Conservation (phyloP, 2,329 filamentous ascomycete genomes). For the Didymella pomorum region DNA sequence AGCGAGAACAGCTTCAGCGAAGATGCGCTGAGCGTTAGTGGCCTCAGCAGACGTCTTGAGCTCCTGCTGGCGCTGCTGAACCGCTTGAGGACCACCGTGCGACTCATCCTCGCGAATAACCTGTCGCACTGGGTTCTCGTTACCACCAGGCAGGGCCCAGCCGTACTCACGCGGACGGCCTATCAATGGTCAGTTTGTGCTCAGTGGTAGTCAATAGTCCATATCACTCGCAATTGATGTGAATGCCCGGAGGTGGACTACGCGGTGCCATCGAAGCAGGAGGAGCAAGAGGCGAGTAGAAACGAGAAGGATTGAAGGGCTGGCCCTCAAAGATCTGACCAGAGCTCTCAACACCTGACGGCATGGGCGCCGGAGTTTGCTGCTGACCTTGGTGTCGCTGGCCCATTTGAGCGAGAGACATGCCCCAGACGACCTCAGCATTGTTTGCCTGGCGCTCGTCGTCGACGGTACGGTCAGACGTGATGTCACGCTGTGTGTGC, state of each 20-base stretch:
- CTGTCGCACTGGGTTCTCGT: neutral
- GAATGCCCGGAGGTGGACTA: neutral
- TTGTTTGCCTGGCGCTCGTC: neutral
- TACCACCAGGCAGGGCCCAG: conserved; percentile 1
- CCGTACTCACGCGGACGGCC: no score
- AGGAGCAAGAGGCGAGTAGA: neutral
- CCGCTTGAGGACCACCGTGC: neutral
- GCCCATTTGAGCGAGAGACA: neutral
- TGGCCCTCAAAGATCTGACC: neutral
- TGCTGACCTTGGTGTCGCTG: neutral
- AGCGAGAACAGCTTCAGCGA: neutral
- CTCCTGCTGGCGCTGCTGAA: neutral
- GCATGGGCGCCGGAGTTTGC: neutral
- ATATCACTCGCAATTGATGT: neutral
- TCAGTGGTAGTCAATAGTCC: no score
- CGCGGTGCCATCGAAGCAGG: neutral
- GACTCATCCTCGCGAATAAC: conserved; percentile 2
- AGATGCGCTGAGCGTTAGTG: neutral
- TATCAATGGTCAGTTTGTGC: no score
- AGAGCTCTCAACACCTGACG: neutral
- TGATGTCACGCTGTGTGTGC: neutral
- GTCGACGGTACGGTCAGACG: neutral
- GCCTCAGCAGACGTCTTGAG: neutral
- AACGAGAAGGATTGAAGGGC: neutral
- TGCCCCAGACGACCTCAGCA: neutral